Base-by-base conservation (phyloP, 2,329 filamentous ascomycete genomes). In the Calonectria honghensis region DNA sequence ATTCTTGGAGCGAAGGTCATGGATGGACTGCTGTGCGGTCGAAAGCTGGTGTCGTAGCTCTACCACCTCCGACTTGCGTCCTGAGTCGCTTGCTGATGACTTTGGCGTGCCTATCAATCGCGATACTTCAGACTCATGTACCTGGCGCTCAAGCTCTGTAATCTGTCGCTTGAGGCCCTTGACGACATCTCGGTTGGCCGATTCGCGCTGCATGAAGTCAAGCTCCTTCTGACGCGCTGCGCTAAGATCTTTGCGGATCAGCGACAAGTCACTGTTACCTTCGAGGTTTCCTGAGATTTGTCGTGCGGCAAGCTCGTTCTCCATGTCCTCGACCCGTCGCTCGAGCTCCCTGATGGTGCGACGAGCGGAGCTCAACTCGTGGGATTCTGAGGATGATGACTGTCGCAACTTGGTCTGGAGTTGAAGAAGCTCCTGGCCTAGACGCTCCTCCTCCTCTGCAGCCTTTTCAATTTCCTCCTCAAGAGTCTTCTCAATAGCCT, bases 311-410 rank as follows among this genome's bases (percentile, higher is more conserved):
- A 87, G 83, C 73, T 85, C 85, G 32, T 82, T 83, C 71, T 91
- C 88, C 76, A 90, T 89, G 69, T 91, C 89, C 57, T 90, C 87
- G 27, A 94, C 85, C 68, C 90, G 87, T 45, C 88, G 87, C 82
- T 95, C 92, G n/a, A 95, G 88, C 31, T 93, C 91, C 67, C 90
- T 89, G 48, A 93, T 90, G 52, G 90, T 93, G 61, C 90, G 90
- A 78, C 91, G 92, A 4, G 93, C 88, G 14, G 91, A 88, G 65
- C 89, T 86, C 41, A 91, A 84, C 75, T 92, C 92, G 32, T 89
- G 85, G 80, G 80, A 90, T 83, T 84, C 92, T 70, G 82, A 87
- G 78, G 82, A 87, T 79, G 77, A 89, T 79, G 81, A 89, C 84
- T 83, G 87, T 76, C 81, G 85, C 57, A 87, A 77, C 77, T 85